Base-by-base conservation (phyloP, 495 filamentous ascomycete species). In the Podospora sp. region DNA sequence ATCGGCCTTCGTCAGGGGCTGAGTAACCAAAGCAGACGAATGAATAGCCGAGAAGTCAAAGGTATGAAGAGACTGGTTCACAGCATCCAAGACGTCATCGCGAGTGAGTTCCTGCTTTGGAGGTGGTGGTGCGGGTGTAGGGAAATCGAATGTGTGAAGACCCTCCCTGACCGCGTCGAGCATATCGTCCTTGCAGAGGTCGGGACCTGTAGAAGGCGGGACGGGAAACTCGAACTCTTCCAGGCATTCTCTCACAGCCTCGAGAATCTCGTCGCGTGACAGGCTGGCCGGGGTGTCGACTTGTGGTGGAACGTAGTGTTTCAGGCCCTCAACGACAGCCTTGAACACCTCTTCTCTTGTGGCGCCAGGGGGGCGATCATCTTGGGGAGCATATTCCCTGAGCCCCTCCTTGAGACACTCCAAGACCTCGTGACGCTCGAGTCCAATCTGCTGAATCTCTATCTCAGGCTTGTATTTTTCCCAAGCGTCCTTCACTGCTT, bases 401-500 rank as follows among this genome's bases (percentile, higher is more conserved):
- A 97, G 82, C 6, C 94, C 94, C 75, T 97, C 90, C 66, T 88
- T 85, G 24, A 97, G 82, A 69, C 91, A 94, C 29, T 90, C 87
- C 0, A 97, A 84, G 29, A 97, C 90, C 69, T 97, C 94, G 22
- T 96, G 92, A 7, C 92, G 84, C 71, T 96, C 92, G 8, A 97
- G 80, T 8, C 93, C 94, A 66, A 94, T 92, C 71, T 96, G 92
- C 70, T 96, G 89, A 14, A 96, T 79, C 71, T 94, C 90, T 49
- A 97, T 93, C 68, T 97, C 91, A 1, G 93, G 94, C 76, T 94
- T 94, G 78, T 94, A 96, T 6, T 87, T 90, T 71, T 97, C 93
- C 88, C 91, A 96, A 2, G 91, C 93, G 62, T 96, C 92, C 62
- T 88, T 87, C 6, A 97, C 90, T 0, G 93, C 92, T 0, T 91